Evolutionary conservation across 2,329 filamentous ascomycete species (phyloP), one percentile per base, ranked within the genome.

Genomic region (Ophiostoma ips): DNA sequence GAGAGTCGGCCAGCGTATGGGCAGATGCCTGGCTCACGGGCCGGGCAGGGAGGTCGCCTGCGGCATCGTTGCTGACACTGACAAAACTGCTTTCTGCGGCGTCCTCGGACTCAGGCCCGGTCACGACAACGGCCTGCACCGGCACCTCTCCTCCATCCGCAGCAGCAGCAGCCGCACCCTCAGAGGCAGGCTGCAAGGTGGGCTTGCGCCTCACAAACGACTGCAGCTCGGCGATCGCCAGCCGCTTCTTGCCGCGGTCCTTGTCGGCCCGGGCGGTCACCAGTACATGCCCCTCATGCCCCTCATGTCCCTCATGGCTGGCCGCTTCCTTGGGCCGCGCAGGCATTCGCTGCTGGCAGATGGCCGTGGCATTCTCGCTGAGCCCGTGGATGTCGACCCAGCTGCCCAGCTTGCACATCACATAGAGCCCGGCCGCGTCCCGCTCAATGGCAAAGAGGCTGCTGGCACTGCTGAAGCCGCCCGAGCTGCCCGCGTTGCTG

Each of bases 371-470:
- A 36, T 69, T 62, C 11, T 63, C 61, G 21, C 65, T 64, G 28
- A 88, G 66, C 7, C 70, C 65, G 34, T 73, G 69, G 48, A 83
- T 60, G 53, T 80, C 74, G 19, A 84, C 71, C 81, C 83, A 86
- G 18, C 68, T 63, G 2, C 77, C 81, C 40, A 92, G 67, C 58
- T 76, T 80, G 62, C 81, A 88, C 24, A 87, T 61, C 11, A 77
- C 75, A 61, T 85, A 89, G 3, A 83, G 67, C 1, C 73, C 73
- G 44, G 67, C 63, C 15, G 71, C 67, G 34, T 84, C 77, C 21
- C 77, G 72, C 65, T 89, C 84, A n/a, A 86, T 66, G 12, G 73
- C 81, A 60, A 78, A 83, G 0, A 76, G 55, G 34, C 67, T 68
- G 50, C 70, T 54, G 47, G 47, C 52, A 15, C 48, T 50, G 19